These are phyloP conservation scores for Ophiognomonia clavigignenti-juglandacearum DNA, from an alignment of 2,329 filamentous ascomycete genomes.

Conservation along the genomic window DNA sequence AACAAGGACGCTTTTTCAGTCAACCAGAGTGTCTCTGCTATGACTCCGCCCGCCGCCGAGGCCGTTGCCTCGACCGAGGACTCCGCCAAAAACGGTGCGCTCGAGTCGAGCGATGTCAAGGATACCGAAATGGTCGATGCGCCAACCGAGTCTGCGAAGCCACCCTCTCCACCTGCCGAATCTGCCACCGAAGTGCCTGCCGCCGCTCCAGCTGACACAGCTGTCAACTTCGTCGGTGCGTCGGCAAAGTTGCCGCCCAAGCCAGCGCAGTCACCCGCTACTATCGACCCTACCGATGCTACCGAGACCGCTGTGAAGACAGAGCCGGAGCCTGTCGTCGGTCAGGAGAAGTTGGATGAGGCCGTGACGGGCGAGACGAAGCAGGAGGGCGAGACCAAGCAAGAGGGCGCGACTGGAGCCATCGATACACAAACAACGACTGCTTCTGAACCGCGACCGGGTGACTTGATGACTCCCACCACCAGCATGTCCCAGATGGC, in stretches of 20 bases:
- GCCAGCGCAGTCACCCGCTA: not conserved
- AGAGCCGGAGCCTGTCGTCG: not conserved
- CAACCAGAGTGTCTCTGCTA: slow-evolving; percentile 21
- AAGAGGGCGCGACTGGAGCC: not conserved
- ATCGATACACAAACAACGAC: slow-evolving; percentile 20
- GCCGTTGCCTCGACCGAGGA: slow-evolving; percentile 4
- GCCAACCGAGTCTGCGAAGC: slow-evolving; percentile 17
- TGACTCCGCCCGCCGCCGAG: slow-evolving; percentile 12
- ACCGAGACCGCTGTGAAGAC: not conserved
- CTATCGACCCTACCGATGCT: not conserved
- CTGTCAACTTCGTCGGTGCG: not conserved
- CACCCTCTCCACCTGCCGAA: slow-evolving; percentile 12
- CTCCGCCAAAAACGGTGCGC: slow-evolving; percentile 5
- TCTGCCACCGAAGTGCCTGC: not conserved
- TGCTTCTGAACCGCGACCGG: slow-evolving; percentile 23
- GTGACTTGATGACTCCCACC: slow-evolving; percentile 31
- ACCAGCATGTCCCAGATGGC: slow-evolving; percentile 34
- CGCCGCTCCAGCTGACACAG: not conserved
- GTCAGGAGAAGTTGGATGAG: not conserved
- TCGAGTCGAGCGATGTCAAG: slow-evolving; percentile 5
- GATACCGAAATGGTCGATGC: slow-evolving; percentile 29
- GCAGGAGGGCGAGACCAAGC: not conserved
- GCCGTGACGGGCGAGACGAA: not conserved
- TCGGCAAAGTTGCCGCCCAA: not conserved
- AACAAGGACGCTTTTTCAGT: slow-evolving; percentile 23